Percentiles rank a stretch among this genome's conserved stretches.
These are phyloP conservation scores for Tricladium varicosporioides DNA, from an alignment of 2,329 filamentous ascomycete genomes.

Conservation along the genomic window DNA sequence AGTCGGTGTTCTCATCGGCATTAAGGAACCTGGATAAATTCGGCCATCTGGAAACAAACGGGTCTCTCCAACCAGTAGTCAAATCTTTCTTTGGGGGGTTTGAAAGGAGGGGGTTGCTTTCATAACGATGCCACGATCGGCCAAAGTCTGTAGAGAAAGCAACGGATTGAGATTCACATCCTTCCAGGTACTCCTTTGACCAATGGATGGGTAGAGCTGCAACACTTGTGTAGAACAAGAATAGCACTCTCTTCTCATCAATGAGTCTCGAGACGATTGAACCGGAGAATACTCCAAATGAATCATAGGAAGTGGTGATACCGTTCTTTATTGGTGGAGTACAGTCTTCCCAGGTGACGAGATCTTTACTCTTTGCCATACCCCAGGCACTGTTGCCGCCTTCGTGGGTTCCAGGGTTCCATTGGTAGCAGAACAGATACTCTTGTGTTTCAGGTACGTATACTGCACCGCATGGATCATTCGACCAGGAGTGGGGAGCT, in stretches of 20 bases:
- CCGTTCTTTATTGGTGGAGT: conserved; percentile 18
- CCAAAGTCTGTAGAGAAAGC: conserved; percentile 25
- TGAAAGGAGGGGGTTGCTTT: conserved; percentile 20
- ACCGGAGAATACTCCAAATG: conserved; percentile 23
- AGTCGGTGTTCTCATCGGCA: conserved; percentile 9
- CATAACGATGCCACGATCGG: conserved; percentile 22
- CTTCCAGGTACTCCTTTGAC: conserved; percentile 21
- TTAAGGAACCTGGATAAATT: conserved; percentile 16
- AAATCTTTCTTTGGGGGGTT: conserved; percentile 12
- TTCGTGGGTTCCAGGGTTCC: conserved; percentile 47
- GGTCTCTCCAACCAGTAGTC: conserved; percentile 26
- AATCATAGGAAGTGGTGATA: conserved; percentile 17
- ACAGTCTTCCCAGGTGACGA: conserved; percentile 53
- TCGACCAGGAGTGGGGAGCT: conserved; percentile 51
- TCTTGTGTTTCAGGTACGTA: conserved; percentile 37
- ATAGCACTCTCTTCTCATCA: conserved; percentile 17
- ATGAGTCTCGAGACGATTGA: conserved; percentile 20
- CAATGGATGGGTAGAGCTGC: conserved; percentile 24
- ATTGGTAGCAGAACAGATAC: conserved; percentile 66
- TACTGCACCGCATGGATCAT: conserved; percentile 61
- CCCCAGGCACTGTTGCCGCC: conserved; percentile 63
- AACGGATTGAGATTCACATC: conserved; percentile 23
- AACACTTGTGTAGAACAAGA: conserved; percentile 25
- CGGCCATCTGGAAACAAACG: conserved; percentile 22
- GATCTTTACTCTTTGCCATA: conserved; percentile 58